Conservation (phyloP, 148 eudicot species). For the Camellia granthamiana region DNA sequence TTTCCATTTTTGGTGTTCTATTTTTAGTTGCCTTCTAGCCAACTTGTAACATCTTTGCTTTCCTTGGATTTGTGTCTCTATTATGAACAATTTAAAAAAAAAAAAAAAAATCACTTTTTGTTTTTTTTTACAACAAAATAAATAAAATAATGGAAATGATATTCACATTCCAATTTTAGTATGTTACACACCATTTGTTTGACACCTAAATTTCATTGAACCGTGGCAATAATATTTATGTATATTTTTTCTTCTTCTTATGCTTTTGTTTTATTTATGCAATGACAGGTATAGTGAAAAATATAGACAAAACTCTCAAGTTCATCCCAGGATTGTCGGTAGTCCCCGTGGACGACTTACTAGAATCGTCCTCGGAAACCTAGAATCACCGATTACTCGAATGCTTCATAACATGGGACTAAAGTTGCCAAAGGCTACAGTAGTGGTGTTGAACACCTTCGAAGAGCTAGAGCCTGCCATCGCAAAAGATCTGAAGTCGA, state of each 20-base stretch:
- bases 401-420: slow-evolving; percentile 40
- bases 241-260: not conserved
- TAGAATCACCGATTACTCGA: slow-evolving; percentile 19
- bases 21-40: no score
- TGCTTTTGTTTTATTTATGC: not conserved
- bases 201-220: no score
- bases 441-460: slow-evolving; percentile 41
- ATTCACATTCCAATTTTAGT: no score
- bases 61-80: no score
- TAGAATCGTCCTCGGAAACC: slow-evolving; percentile 32
- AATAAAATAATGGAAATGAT: no score
- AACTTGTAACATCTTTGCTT: no score
- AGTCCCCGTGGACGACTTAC: slow-evolving; percentile 30
- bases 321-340: slow-evolving; percentile 47
- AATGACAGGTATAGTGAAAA: slow-evolving; percentile 22
- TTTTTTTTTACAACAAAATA: no score
- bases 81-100: no score
- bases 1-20: no score
- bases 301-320: slow-evolving; percentile 24
- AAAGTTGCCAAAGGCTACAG: slow-evolving; percentile 34
- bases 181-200: no score
- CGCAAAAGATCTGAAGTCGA: slow-evolving; percentile 33
- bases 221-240: not conserved
- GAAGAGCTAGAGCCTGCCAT: slow-evolving; percentile 45
- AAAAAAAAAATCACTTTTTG: no score